A percentile compares a stretch with the other conserved stretches of the same genome.
phyloP scores from a whole-genome alignment of 2,329 filamentous ascomycete genomes.

The Thelonectria discophora region DNA sequence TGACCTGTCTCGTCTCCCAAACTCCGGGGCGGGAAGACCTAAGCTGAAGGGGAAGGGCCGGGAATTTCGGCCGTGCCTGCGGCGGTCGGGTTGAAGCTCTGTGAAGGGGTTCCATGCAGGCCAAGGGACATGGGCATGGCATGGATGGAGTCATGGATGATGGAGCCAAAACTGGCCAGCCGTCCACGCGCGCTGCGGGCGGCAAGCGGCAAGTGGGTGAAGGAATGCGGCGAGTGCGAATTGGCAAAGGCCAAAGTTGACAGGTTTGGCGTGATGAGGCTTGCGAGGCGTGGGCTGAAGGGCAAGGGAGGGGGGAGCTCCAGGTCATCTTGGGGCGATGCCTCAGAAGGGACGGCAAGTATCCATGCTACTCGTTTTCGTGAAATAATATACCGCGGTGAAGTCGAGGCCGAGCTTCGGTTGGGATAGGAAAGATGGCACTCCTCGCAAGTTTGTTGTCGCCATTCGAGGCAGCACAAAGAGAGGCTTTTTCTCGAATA shows the following conservation, averaged over 20 bases:
- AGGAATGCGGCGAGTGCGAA: slow-evolving; percentile 2
- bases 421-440: neutral
- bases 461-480: neutral
- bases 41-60: slow-evolving; percentile 8
- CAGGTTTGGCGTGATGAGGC: slow-evolving; percentile 4
- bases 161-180: too few relatives aligned
- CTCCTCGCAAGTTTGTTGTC: neutral
- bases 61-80: slow-evolving; percentile 19
- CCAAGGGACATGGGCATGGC: neutral
- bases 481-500: neutral
- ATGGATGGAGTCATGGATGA: too few relatives aligned
- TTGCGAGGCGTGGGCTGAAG: slow-evolving; percentile 11
- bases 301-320: neutral
- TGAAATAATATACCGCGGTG: neutral
- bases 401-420: neutral
- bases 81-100: neutral
- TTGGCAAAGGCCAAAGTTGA: neutral
- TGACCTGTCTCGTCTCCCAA: neutral
- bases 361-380: too few relatives aligned
- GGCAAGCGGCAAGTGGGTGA: slow-evolving; percentile 16
- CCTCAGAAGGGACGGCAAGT: too few relatives aligned
- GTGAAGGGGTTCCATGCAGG: slow-evolving; percentile 3
- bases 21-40: slow-evolving; percentile 1
- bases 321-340: too few relatives aligned
- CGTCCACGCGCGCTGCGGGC: slow-evolving; percentile 3